Conservation (phyloP, 1,284 basidiomycete genomes). For the Gymnopus androsaceus region DNA sequence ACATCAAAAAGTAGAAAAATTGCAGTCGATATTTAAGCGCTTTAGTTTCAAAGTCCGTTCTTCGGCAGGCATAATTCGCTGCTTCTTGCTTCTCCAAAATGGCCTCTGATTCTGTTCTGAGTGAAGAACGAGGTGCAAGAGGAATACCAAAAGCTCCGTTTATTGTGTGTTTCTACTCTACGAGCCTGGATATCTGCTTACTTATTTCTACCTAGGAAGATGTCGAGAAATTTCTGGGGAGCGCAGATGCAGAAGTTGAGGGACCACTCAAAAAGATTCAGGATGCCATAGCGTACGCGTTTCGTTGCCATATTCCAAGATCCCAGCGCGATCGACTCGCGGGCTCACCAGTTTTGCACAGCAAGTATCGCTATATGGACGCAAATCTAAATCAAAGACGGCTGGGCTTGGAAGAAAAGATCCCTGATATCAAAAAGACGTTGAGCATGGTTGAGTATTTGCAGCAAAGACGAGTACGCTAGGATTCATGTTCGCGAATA, state of each 20-base stretch:
- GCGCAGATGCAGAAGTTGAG: slow-evolving; percentile 80
- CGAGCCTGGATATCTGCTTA: background rate
- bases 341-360: slow-evolving; percentile 41
- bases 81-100: slow-evolving; percentile 5
- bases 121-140: slow-evolving; percentile 73
- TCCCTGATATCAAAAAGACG: slow-evolving; percentile 95
- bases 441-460: slow-evolving; percentile 88
- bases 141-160: slow-evolving; percentile 96
- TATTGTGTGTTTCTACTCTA: slow-evolving; percentile 62
- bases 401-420: slow-evolving; percentile 86
- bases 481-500: background rate
- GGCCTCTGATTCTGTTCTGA: slow-evolving; percentile 8
- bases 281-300: slow-evolving; percentile 69
- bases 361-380: slow-evolving; percentile 99
- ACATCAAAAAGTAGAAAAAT: slow-evolving; percentile 53
- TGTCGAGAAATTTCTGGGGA: slow-evolving; percentile 86
- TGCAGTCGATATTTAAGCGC: no score
- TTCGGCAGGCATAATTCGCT: slow-evolving; percentile 25
- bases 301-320: slow-evolving; percentile 8
- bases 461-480: slow-evolving; percentile 66
- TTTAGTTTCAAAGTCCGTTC: no score
- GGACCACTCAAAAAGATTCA: slow-evolving; percentile 82
- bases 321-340: background rate
- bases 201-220: slow-evolving; percentile 44
- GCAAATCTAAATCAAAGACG: slow-evolving; percentile 81